Conservation (phyloP, 345 rosid genomes). For the Kandelia obovata region DNA sequence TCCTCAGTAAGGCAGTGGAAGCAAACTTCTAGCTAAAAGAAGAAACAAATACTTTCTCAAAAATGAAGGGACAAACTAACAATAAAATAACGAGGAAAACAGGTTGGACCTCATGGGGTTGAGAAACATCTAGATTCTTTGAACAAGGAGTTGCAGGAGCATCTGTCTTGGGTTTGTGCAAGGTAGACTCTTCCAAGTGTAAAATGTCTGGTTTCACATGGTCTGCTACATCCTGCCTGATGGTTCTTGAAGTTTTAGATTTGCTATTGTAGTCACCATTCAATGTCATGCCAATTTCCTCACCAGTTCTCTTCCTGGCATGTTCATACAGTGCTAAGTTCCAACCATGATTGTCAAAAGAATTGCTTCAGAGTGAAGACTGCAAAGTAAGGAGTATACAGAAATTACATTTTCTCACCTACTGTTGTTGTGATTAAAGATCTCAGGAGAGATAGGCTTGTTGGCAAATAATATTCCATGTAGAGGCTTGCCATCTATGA, state of each 20-base stretch:
- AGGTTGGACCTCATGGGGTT: constrained; percentile 31
- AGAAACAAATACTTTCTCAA: background rate
- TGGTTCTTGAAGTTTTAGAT: constrained; percentile 30
- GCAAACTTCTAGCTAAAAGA: constrained; percentile 5
- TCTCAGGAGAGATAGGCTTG: constrained; percentile 41
- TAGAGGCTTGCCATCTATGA: constrained; percentile 79
- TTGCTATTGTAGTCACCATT: constrained; percentile 49
- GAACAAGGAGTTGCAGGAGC: constrained; percentile 29
- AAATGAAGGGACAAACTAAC: background rate
- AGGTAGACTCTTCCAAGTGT: constrained; percentile 28
- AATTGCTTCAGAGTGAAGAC: background rate
- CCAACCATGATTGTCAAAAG: background rate
- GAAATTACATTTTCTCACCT: constrained; percentile 37
- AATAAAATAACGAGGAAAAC: background rate
- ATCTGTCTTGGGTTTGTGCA: constrained; percentile 26
- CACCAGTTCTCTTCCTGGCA: constrained; percentile 51
- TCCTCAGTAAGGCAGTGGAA: background rate
- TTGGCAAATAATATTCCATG: constrained; percentile 79
- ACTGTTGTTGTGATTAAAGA: constrained; percentile 33
- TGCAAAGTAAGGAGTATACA: constrained; percentile 6
- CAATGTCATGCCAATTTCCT: constrained; percentile 31
- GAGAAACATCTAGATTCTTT: constrained; percentile 29
- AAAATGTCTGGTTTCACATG: constrained; percentile 27
- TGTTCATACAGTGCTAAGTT: constrained; percentile 11
- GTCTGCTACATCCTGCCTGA: constrained; percentile 27